These are phyloP conservation scores for Wickerhamiella pararugosa DNA, from an alignment of 1,139 yeast genomes.

Conservation along the genomic window DNA sequence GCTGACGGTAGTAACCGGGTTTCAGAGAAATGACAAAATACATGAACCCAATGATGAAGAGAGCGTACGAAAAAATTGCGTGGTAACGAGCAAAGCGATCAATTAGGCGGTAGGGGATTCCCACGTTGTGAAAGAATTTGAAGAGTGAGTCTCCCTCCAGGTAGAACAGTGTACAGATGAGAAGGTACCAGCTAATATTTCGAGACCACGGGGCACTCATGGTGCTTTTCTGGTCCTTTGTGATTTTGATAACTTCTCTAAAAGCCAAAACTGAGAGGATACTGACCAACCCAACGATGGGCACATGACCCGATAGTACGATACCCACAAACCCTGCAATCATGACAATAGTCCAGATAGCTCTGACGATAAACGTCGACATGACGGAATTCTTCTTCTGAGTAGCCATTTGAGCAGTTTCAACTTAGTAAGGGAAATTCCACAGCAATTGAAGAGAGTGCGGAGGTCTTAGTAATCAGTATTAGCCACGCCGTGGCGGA, in stretches of 20 bases:
- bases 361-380: constrained; percentile 60
- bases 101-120: constrained; percentile 30
- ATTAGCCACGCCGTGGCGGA: neutral
- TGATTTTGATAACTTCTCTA: constrained; percentile 71
- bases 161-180: constrained; percentile 67
- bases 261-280: constrained; percentile 69
- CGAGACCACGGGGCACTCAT: constrained; percentile 71
- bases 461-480: neutral
- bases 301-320: constrained; percentile 76
- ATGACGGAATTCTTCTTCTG: too few relatives aligned
- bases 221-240: constrained; percentile 75
- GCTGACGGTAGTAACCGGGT: constrained; percentile 80
- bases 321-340: constrained; percentile 55
- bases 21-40: constrained; percentile 80
- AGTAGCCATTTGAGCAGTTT: too few relatives aligned
- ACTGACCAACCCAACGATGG: constrained; percentile 58
- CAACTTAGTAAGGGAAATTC: neutral
- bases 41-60: constrained; percentile 79
- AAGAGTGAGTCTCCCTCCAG: constrained; percentile 77
- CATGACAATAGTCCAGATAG: constrained; percentile 94
- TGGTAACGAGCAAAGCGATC: constrained; percentile 48
- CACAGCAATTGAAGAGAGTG: neutral
- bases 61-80: constrained; percentile 65
- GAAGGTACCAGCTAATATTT: constrained; percentile 69
- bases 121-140: constrained; percentile 39